Evolutionary conservation across 2,329 filamentous ascomycete species (phyloP).

Genomic region (Verticillium nonalfalfae): DNA sequence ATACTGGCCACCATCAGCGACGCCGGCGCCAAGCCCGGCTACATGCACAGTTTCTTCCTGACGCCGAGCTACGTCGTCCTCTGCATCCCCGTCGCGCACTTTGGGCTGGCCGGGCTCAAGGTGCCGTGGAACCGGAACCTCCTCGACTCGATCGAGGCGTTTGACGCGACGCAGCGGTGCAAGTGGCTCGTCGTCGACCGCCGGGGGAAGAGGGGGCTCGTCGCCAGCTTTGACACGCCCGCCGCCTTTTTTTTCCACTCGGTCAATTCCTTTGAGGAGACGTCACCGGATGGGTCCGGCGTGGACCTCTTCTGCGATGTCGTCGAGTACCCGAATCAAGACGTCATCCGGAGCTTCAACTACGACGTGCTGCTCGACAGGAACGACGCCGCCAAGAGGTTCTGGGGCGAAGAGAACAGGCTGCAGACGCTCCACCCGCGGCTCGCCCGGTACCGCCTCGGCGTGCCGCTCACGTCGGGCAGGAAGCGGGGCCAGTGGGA

Average conservation of each 20-base stretch:
- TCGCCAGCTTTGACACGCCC: conserved; percentile 61
- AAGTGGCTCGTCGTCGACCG: conserved; percentile 74
- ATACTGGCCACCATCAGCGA: conserved; percentile 62
- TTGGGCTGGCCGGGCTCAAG: conserved; percentile 48
- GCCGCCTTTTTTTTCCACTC: conserved; percentile 76
- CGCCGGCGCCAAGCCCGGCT: conserved; percentile 47
- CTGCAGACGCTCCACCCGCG: conserved; percentile 26
- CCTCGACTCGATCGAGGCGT: conserved; percentile 59
- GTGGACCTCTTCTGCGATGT: conserved; percentile 59
- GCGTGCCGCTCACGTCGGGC: conserved; percentile 16
- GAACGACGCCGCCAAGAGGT: conserved; percentile 35
- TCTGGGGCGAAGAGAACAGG: conserved; percentile 32
- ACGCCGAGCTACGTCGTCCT: conserved; percentile 65
- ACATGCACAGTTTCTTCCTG: conserved; percentile 79
- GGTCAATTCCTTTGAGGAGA: conserved; percentile 69
- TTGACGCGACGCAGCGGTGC: conserved; percentile 48
- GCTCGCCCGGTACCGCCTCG: conserved; percentile 37
- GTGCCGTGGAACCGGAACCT: conserved; percentile 63
- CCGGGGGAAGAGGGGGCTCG: conserved; percentile 47
- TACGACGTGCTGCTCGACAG: conserved; percentile 59
- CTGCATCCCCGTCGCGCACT: conserved; percentile 63
- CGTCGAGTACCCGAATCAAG: conserved; percentile 54
- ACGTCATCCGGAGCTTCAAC: conserved; percentile 62
- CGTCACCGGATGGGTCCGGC: conserved; percentile 15
- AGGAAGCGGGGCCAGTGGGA: conserved; percentile 17